Evolutionary conservation across 345 rosid species (phyloP), one percentile per base, ranked within the genome.

Genomic region (Brassica nigra): DNA sequence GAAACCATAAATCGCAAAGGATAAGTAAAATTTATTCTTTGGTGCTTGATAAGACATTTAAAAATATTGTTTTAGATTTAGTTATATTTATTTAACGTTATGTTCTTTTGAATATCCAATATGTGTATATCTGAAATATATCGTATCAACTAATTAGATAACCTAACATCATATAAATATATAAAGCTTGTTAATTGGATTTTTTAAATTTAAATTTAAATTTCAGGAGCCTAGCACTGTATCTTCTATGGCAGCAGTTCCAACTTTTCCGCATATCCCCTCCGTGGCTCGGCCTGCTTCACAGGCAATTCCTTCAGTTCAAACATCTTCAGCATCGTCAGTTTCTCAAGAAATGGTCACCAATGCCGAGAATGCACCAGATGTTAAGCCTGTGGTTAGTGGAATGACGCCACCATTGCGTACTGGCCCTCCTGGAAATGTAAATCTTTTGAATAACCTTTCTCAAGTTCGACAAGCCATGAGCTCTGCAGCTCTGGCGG

Each of bases 381-480:
- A 95, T 78, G 69, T 89, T 76, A 95, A 93, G 86, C 98, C 99
- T 68, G 83, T 82, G 68, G 92, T 95, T 29, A 80, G 87, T 86
- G 89, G 85, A 63, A 85, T 91, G 82, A 75, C 93, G 63, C 93
- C 87, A 70, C 82, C 97, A 75, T 75, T 80, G 75, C 93, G 96
- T 66, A 84, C 98, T 71, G 88, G 84, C 68, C 88, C 91, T 78
- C 86, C 95, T 73, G 85, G 87, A 77, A 95, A 95, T 81, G 95
- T 92, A 68, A 95, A 83, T 86, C 90, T 95, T 82, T 73, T 95
- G 73, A 95, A 95, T 84, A 88, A 90, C 83, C 93, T 95, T 70
- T 88, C 93, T 83, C 98, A 91, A 89, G 97, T 88, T 70, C 86
- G 97, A 31, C 92, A 91, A 84, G 93, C 85, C 74, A 91, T 90